Conservation (phyloP, 208 protist genomes). For the Lotmaria passim region DNA sequence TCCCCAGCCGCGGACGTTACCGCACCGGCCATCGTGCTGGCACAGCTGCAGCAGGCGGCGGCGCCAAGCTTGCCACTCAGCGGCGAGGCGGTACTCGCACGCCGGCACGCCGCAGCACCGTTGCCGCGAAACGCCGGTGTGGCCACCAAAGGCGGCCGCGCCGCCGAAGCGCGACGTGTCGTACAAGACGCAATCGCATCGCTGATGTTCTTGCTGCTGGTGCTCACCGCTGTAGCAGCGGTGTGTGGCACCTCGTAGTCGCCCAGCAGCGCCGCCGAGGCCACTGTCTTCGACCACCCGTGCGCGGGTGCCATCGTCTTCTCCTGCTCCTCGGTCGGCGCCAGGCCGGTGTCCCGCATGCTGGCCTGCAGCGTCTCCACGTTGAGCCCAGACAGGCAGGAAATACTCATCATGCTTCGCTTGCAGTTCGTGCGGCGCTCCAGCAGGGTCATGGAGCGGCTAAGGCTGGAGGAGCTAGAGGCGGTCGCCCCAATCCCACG, state of each 20-base stretch:
- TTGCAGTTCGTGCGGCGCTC: conserved; percentile 70
- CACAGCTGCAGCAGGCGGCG: no score
- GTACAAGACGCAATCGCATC: neutral
- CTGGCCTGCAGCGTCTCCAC: conserved; percentile 71
- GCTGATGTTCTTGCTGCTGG: neutral
- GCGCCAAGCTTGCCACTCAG: neutral
- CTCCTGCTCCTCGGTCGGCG: conserved; percentile 7
- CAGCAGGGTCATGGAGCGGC: conserved; percentile 63
- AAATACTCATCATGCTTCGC: conserved; percentile 57
- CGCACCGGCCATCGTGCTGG: neutral
- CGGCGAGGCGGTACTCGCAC: neutral
- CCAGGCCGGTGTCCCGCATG: conserved; percentile 35
- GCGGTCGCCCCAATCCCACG: neutral
- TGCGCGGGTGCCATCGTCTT: conserved; percentile 34
- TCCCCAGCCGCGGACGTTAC: neutral
- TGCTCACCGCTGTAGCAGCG: neutral
- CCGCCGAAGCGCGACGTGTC: neutral
- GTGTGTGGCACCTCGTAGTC: conserved; percentile 26
- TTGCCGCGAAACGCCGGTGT: neutral
- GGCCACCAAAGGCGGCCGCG: neutral
- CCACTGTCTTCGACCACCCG: conserved; percentile 72
- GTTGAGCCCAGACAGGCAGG: conserved; percentile 63
- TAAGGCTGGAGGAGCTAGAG: conserved; percentile 6
- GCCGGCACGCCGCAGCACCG: neutral
- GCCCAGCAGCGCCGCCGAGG: conserved; percentile 33